Evolutionary conservation across 106 monocot species (phyloP), one percentile per base, ranked within the genome.

Genomic region (Iris macrosiphon): DNA sequence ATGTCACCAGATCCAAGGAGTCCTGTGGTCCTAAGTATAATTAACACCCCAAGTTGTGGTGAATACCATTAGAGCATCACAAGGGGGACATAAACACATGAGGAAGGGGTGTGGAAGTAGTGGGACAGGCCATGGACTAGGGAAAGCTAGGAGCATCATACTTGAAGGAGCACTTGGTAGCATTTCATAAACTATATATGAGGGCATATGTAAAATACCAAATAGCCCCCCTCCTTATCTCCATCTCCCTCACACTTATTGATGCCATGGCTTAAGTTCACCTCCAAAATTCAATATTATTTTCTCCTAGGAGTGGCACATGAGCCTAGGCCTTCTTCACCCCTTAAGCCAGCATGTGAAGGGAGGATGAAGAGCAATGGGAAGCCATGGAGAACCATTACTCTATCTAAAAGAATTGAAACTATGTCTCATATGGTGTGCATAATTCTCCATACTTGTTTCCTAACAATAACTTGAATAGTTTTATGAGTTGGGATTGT

Each of bases 1-100:
- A 66, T 40, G 13, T 61, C 77, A 55, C 29, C 65, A 78, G 72
- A 78, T 72, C 77, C 72, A 72, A 78, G 71, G 61, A 78, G 13
- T 12, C n/a, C 14, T 40, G 61, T 31, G 37, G 52, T 57, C 59
- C 64, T 49, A 15, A 20, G 28, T 22, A 42, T 28, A 51, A 40
- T 49, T 27, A 25, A 24, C 31, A 69, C 30, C 59, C 31, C 63
- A 74, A 74, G n/a, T 58, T 70, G 56, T 42, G 44, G 43, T 47
- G 17, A 56, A 40, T n/a, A 31, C 0, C 11, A 22, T 21, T 52
- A 56, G 15, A 59, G 35, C 43, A 74, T 45, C 52, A 52, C 19
- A 1, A 45, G 49, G 65, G n/a, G 39, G 25, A 66, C 66, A 61
- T 44, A 16, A 45, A 38, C 73, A 74, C 74, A 61, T 67, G 67